These are phyloP conservation scores for Penicillium goetzii DNA, from an alignment of 495 filamentous ascomycete species.

Conservation along the genomic window DNA sequence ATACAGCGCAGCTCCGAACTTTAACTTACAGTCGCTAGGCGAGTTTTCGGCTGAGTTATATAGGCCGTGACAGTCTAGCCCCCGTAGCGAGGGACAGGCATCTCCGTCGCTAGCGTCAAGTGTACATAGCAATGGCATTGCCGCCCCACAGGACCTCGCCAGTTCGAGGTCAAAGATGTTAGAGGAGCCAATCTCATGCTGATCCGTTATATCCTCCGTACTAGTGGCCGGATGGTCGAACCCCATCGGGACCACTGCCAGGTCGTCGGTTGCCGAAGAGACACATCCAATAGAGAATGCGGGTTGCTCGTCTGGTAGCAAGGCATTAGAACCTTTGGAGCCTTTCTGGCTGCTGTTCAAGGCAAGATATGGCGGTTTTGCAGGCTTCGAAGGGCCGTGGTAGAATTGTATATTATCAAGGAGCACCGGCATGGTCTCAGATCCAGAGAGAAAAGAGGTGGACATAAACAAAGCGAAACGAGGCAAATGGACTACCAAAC, in stretches of 20 bases:
- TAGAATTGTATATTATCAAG: conserved; percentile 13
- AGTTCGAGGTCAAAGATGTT: conserved; percentile 5
- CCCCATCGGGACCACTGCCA: not conserved
- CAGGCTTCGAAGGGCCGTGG: conserved; percentile 1
- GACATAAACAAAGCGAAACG: not conserved
- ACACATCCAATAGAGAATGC: not conserved
- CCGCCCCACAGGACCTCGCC: not conserved
- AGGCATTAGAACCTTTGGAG: not conserved
- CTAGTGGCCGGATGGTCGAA: not conserved
- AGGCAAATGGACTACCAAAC: not conserved
- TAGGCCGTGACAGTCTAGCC: not conserved
- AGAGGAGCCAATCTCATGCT: not conserved
- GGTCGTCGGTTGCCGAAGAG: not conserved
- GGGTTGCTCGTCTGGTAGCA: not conserved
- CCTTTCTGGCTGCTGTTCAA: not conserved
- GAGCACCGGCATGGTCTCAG: not conserved
- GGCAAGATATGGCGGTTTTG: conserved; percentile 3
- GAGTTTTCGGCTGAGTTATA: not conserved
- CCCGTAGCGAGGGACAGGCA: not conserved
- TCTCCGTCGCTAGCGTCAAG: not conserved
- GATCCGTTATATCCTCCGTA: not conserved
- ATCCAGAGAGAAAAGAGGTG: not conserved
- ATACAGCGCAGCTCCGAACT: not conserved
- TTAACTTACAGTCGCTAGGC: not conserved
- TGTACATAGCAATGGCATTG: not conserved